Base-by-base conservation (phyloP, 768 basidiomycete genomes). In the Leccinum subgranulosum region DNA sequence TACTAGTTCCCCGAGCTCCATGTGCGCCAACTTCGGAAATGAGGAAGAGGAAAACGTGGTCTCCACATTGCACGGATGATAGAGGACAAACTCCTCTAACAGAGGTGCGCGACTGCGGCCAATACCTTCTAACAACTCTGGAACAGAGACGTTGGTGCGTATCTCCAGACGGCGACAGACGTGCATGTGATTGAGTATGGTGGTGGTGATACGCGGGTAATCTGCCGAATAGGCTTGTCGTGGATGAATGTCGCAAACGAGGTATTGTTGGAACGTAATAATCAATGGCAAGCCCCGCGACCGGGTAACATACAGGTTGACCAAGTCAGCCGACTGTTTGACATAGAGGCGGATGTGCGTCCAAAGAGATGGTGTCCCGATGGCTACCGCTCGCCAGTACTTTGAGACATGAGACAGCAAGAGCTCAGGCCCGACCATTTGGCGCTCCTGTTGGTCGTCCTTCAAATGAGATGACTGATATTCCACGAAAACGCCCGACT, bases 291-390 rank as follows among this genome's bases (percentile, higher is more conserved):
- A 50, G 45, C 67, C 71, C 6, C 52, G 64, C 21, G 69, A 67
- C 55, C 69, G 69, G 12, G 49, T 15, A 31, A 73, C 59, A 49
- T 71, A 71, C 33, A 69, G 29, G 46, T 68, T 56, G 54, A 72
- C 59, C 33, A 71, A 56, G 49, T 70, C 60, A 28, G 47, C 31
- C 21, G 68, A 68, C 50, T 71, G 72, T n/a, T 60, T 43, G 59
- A 72, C 54, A 53, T 60, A 60, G 43, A 71, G 66, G 43, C 43
- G 60, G 34, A 71, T 64, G 25, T 61, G 56, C 5, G 74, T 72
- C 80, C 81, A 82, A 19, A 82, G 64, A 29, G 67, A 57, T 6
- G 79, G 74, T 5, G 69, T 72, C 36, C 67, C 69, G 28, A 76
- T 53, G 29, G 76, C 76, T 45, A 77, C 62, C 21, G 68, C 61